Evolutionary conservation across 805 yeast genomes (phyloP), one percentile per base, ranked within the genome.

Genomic region (Yamadazyma philogaea): DNA sequence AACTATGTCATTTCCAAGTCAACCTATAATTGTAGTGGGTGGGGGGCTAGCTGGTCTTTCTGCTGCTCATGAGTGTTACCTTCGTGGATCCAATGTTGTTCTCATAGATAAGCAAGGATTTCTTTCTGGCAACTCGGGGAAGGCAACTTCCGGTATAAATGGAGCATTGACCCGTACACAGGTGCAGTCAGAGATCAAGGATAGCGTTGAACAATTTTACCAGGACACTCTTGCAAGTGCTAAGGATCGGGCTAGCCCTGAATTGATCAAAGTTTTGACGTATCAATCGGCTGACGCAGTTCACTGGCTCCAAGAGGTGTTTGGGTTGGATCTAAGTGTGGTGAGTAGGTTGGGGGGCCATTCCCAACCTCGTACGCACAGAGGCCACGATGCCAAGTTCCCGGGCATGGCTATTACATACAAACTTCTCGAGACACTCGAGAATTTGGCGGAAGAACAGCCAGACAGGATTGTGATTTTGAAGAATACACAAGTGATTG

Each of bases 271-370:
- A 24, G 82, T 78, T 4, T 65, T 87, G 46, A 74, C 84, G 1
- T 63, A 72, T 43, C 79, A 82, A 34, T 81, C 88, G 2, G 79
- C 77, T 5, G 74, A 70, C 33, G 90, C 93, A 0, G 74, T 87
- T 37, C 77, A 77, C 37, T 87, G 95, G 91, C 70, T 87, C 39
- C 84, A 82, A 50, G 72, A 75, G 22, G 75, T 72, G 4, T 79
- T 85, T 51, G 74, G 70, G 6, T 63, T 85, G 38, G 86, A 82
- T 52, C 64, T 87, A 43, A 74, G 84, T 6, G 68, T 81, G 12
- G 84, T 87, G 10, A 75, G 87, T n/a, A 77, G 86, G 52, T 62
- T 87, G 33, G 95, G 95, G 20, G 96, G 96, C 2, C 95, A 87
- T 56, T 81, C 89, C 1, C 78, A 73, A 38, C 81, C 87, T 16